A percentile compares a stretch with the other conserved stretches of the same genome.
Conservation (phyloP, 2,329 filamentous ascomycete species). For the Polychaeton citri region DNA sequence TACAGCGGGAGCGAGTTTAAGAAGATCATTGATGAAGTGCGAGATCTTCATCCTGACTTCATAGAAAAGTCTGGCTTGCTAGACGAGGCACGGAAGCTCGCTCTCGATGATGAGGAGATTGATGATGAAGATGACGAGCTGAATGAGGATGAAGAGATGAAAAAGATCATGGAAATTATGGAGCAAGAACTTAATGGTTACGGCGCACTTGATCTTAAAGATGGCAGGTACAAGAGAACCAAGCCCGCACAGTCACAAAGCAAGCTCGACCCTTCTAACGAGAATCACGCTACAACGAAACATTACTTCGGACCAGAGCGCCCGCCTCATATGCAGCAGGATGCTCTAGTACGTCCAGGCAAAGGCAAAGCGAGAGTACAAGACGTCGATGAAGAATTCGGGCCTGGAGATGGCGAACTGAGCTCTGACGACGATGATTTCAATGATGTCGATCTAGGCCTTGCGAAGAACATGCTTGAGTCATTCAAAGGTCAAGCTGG, state of each 20-base stretch:
- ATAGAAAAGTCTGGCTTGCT: slow-evolving; percentile 20
- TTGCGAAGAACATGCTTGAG: slow-evolving; percentile 82
- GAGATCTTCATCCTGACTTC: slow-evolving; percentile 48
- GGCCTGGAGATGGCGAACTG: slow-evolving; percentile 20
- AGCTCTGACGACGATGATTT: slow-evolving; percentile 37
- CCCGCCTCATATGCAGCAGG: slow-evolving; percentile 12
- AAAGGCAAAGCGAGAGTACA: slow-evolving; percentile 12
- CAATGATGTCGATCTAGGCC: slow-evolving; percentile 69
- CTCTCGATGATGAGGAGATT: slow-evolving; percentile 28
- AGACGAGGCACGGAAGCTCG: slow-evolving; percentile 23
- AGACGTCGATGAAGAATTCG: slow-evolving; percentile 25
- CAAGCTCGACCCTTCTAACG: slow-evolving; percentile 4
- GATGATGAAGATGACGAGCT: slow-evolving; percentile 23
- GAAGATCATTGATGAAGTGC: slow-evolving; percentile 83
- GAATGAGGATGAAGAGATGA: slow-evolving; percentile 49
- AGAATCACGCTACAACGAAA: slow-evolving; percentile 3
- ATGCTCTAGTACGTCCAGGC: slow-evolving; percentile 15
- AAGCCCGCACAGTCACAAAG: slow-evolving; percentile 2
- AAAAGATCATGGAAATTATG: slow-evolving; percentile 53
- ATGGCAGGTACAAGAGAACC: slow-evolving; percentile 16
- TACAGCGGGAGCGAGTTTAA: slow-evolving; percentile 79
- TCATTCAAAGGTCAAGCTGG: slow-evolving; percentile 86
- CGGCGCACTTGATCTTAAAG: slow-evolving; percentile 45
- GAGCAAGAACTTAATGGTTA: slow-evolving; percentile 58
- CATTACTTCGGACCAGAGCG: slow-evolving; percentile 17